Evolutionary conservation across 495 filamentous ascomycete genomes (phyloP).

Genomic region (Lophiostoma macrostomum): DNA sequence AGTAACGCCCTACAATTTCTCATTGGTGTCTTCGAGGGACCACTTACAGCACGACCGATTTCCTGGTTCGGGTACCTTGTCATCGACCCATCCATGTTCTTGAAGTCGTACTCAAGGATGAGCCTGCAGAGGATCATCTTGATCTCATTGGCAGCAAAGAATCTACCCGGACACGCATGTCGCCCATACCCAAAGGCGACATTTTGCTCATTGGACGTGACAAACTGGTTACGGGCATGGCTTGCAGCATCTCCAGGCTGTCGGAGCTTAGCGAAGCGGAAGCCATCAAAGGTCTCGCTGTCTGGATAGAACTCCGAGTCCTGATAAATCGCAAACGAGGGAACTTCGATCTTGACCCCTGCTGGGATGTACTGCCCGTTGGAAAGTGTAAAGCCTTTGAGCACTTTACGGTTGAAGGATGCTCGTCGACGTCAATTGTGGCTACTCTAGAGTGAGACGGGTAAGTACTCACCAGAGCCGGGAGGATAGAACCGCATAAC

Average conservation of each 20-base stretch:
- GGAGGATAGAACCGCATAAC: conserved; percentile 6
- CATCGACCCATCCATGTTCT: conserved; percentile 18
- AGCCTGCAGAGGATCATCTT: conserved; percentile 27
- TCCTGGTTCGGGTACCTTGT: conserved; percentile 13
- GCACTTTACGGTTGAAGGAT: conserved; percentile 28
- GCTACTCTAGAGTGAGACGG: no score
- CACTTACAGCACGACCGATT: not conserved
- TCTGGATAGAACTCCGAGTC: conserved; percentile 24
- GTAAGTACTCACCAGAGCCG: conserved; percentile 18
- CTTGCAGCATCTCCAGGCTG: not conserved
- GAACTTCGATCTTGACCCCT: conserved; percentile 20
- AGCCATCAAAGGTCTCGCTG: conserved; percentile 23
- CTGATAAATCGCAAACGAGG: conserved; percentile 14
- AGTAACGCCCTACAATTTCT: not conserved
- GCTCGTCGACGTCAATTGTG: not conserved
- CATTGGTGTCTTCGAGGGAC: not conserved
- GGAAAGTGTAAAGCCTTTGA: conserved; percentile 25
- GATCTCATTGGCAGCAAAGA: conserved; percentile 30
- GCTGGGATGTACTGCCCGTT: conserved; percentile 29
- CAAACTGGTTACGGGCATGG: conserved; percentile 25
- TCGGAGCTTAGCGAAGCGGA: conserved; percentile 25
- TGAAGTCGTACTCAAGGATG: conserved; percentile 18
- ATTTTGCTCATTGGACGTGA: conserved; percentile 20
- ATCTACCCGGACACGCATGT: conserved; percentile 26
- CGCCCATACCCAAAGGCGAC: conserved; percentile 20